Evolutionary conservation across 2,329 filamentous ascomycete genomes (phyloP).

Genomic region (Hymenoscyphus fraxineus): DNA sequence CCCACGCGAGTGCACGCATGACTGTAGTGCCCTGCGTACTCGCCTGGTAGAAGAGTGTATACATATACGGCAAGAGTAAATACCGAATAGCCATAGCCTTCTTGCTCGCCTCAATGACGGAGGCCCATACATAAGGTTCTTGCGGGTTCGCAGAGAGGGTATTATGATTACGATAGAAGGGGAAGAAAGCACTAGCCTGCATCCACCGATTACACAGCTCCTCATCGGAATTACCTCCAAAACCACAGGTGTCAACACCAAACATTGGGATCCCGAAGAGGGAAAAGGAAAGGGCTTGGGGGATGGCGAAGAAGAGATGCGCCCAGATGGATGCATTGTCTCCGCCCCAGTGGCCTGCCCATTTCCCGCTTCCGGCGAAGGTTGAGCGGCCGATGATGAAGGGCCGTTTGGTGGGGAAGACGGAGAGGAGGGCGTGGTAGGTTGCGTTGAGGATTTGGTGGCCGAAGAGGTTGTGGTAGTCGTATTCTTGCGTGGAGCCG

Average conservation of each 20-base stretch:
- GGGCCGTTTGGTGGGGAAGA: conserved; percentile 55
- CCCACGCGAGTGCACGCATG: conserved; percentile 70
- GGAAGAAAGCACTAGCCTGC: conserved; percentile 66
- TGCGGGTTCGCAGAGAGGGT: conserved; percentile 50
- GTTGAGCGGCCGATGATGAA: conserved; percentile 73
- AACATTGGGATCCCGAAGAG: conserved; percentile 68
- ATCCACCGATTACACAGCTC: conserved; percentile 72
- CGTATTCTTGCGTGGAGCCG: conserved; percentile 65
- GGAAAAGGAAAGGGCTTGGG: conserved; percentile 57
- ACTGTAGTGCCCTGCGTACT: conserved; percentile 64
- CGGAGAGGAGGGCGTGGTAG: conserved; percentile 41
- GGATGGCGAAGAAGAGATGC: conserved; percentile 56
- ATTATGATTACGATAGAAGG: conserved; percentile 76
- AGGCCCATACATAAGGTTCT: conserved; percentile 69
- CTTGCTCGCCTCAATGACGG: conserved; percentile 59
- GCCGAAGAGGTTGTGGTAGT: conserved; percentile 75
- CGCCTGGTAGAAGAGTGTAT: conserved; percentile 66
- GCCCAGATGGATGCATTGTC: conserved; percentile 57
- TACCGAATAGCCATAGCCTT: conserved; percentile 72
- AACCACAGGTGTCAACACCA: conserved; percentile 75
- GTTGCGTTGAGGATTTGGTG: conserved; percentile 74
- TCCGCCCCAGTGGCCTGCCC: conserved; percentile 61
- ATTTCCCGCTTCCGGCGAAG: conserved; percentile 65
- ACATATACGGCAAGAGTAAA: conserved; percentile 71
- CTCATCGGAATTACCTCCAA: conserved; percentile 62